A percentile compares a stretch with the other conserved stretches of the same genome.
Conservation (phyloP, 805 yeast species). For the Candida easanensis region DNA sequence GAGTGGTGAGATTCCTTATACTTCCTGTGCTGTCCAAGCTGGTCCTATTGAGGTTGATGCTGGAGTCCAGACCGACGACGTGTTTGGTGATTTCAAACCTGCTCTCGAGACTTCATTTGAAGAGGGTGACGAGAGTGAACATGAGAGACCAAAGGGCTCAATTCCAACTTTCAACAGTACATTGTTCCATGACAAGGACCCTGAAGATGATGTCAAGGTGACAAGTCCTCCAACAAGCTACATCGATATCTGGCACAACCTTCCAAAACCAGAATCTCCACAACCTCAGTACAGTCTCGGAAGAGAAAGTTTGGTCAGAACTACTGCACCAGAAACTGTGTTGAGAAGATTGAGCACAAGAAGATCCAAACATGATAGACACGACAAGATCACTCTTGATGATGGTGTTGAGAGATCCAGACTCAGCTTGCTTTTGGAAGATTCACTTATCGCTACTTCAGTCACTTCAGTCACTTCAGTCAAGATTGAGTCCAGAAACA, state of each 20-base stretch:
- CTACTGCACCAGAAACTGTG: slow-evolving; percentile 23
- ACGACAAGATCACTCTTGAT: slow-evolving; percentile 13
- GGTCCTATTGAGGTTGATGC: not conserved
- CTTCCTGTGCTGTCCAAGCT: not conserved
- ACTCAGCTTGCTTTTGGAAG: slow-evolving; percentile 11
- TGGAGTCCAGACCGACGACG: not conserved
- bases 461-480: slow-evolving; percentile 24
- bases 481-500: slow-evolving; percentile 22
- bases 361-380: slow-evolving; percentile 15
- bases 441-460: slow-evolving; percentile 25
- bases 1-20: not conserved
- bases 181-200: slow-evolving; percentile 25
- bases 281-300: slow-evolving; percentile 22
- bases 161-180: slow-evolving; percentile 24
- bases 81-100: not conserved
- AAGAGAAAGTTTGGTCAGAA: slow-evolving; percentile 11
- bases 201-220: slow-evolving; percentile 7
- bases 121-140: not conserved
- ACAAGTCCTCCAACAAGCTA: slow-evolving; percentile 22
- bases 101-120: not conserved
- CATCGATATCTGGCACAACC: slow-evolving; percentile 29
- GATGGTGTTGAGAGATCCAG: slow-evolving; percentile 8
- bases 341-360: slow-evolving; percentile 22
- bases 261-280: slow-evolving; percentile 27
- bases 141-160: slow-evolving; percentile 4